Conservation (phyloP, 331 rosid genomes). For the Erythrophleum ivorense region DNA sequence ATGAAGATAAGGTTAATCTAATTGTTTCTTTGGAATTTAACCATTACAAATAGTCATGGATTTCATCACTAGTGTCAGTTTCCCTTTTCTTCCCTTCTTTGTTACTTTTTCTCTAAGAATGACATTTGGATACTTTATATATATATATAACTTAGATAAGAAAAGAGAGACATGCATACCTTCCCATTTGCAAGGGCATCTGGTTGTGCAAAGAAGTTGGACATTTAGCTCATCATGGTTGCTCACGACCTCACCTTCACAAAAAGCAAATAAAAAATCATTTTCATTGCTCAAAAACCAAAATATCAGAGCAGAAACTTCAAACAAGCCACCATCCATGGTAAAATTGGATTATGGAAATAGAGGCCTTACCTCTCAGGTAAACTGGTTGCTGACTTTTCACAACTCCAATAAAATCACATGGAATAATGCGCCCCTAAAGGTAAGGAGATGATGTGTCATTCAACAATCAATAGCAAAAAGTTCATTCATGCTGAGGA, state of each 20-base stretch:
- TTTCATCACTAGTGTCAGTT: background rate
- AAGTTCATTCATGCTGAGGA: conserved; percentile 28
- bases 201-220: conserved; percentile 93
- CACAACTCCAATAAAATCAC: conserved; percentile 93
- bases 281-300: conserved; percentile 21
- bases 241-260: conserved; percentile 76
- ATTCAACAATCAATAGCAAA: conserved; percentile 11
- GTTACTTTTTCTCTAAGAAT: conserved; percentile 17
- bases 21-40: background rate
- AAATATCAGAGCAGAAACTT: conserved; percentile 28
- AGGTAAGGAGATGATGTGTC: conserved; percentile 21
- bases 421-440: conserved; percentile 93
- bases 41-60: conserved; percentile 13
- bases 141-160: background rate
- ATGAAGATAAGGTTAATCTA: background rate
- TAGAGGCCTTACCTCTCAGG: conserved; percentile 65
- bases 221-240: conserved; percentile 92
- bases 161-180: conserved; percentile 41
- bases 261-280: conserved; percentile 6
- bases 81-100: background rate
- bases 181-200: conserved; percentile 86
- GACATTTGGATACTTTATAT: background rate
- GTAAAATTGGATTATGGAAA: conserved; percentile 11
- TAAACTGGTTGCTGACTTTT: conserved; percentile 97
- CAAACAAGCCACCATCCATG: conserved; percentile 21